Evolutionary conservation across 1,284 basidiomycete species (phyloP), one percentile per base, ranked within the genome.

Genomic region (Apiotrichum montevideense): DNA sequence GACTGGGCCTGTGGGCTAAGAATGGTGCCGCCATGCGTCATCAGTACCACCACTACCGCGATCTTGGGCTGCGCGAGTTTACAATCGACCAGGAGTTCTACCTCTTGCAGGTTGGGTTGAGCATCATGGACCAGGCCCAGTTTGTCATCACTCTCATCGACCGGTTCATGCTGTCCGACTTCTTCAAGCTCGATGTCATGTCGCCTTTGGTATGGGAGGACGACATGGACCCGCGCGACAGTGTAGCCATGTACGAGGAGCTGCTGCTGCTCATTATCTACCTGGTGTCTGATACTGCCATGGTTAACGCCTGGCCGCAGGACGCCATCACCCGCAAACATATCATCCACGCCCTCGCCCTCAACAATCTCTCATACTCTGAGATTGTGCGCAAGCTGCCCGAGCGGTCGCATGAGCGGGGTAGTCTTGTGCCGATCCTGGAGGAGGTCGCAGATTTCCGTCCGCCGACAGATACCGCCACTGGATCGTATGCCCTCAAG

Each of bases 71-170:
- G 54, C 87, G 95, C 34, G 96, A 98, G 73, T 83, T 92, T 9
- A 98, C 95, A 71, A 94, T 95, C 72, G 95, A 98, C 74, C 93
- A 98, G 73, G 95, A 98, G 66, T 80, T 98, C 34, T 96, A 87
- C 80, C 83, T 98, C 58, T 80, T 98, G 4, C 95, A 98, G 77
- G 83, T 86, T 0, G 86, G 86, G 0, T 82, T 98, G 47, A 81
- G 89, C 66, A 80, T 88, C 43, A 80, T 93, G 46, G 86, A 92
- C 57, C 89, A 90, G 2, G 83, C 88, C 63, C 82, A 84, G 34
- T 85, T 96, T 63, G 79, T 98, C 57, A 85, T 90, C 61, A 86
- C 87, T 61, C 84, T 97, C 67, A 84, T 98, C 49, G 91, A 97
- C 68, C 87, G 94, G 8, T 98, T 95, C 75, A 85, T 85, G 33